Percentiles rank a stretch among this genome's conserved stretches.
Evolutionary conservation across 2,329 filamentous ascomycete genomes (phyloP).

Genomic region (Hymenoscyphus infarciens): DNA sequence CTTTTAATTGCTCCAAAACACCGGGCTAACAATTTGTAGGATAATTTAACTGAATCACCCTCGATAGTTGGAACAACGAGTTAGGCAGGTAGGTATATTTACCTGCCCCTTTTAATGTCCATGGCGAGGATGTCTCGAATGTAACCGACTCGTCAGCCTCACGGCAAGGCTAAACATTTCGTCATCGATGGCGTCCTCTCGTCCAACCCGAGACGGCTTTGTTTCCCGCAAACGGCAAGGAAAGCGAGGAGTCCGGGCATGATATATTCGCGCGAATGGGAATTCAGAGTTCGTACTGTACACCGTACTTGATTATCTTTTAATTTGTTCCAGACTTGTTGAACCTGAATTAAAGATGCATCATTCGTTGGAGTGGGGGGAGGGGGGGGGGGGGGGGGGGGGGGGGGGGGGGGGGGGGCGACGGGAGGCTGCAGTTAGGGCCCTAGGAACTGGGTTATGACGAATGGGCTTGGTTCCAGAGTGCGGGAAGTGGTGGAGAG

Average conservation of each 20-base stretch:
- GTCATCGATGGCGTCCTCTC: background rate
- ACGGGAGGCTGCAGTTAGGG: background rate
- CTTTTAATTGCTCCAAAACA: no score
- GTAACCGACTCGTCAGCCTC: background rate
- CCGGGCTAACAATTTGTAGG: no score
- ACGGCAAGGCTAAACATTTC: background rate
- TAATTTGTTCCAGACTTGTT: background rate
- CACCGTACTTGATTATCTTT: background rate
- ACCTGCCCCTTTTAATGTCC: no score
- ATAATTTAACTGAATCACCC: no score
- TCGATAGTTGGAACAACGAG: no score
- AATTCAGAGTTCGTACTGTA: background rate
- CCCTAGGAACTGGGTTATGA: conserved; percentile 1
- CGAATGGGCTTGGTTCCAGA: conserved; percentile 1
- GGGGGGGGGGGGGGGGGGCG: no score
- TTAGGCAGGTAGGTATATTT: no score
- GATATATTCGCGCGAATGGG: background rate
- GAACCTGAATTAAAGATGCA: background rate
- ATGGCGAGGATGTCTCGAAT: no score
- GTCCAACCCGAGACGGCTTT: background rate
- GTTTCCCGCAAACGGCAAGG: background rate
- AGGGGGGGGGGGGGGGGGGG: no score
- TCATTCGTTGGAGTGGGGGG: background rate
- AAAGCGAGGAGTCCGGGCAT: background rate
- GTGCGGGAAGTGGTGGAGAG: background rate